Evolutionary conservation across 116 monocot species (phyloP), one percentile per base, ranked within the genome.

Genomic region (Posidonia oceanica): DNA sequence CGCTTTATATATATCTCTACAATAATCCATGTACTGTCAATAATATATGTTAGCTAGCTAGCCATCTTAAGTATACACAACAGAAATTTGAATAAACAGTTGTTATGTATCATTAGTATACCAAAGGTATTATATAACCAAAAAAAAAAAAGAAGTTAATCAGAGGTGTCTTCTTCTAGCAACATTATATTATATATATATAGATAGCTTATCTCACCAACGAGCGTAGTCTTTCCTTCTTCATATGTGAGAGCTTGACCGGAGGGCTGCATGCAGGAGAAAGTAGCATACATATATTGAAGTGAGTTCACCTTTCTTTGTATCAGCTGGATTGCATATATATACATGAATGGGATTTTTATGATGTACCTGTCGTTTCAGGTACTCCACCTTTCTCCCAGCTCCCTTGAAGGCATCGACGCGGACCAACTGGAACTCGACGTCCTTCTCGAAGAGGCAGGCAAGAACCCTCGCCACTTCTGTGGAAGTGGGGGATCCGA

Each of bases 401-500:
- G n/a, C 29, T 0, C 77, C 67, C 54, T 75, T 80, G 75, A 68
- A 84, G 4, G 51, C 39, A 21, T 84, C 80, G 36, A 72, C 54
- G 1, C 77, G 77, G 39, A 84, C 29, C 38, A 85, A 69, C 37
- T 85, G 75, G 70, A 85, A 85, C 39, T 78, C 78, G 39, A 81
- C 75, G 6, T 85, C 61, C 55, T 81, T 81, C 85, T 85, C 85
- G 60, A 85, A 75, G 61, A 85, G 85, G 61, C 84, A 84, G 2
- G 84, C 72, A 4, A 84, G 64, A 52, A 81, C 84, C 53, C 80
- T 75, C 18, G 80, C 81, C n/a, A 78, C 84, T 8, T 77, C 80
- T 0, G 80, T 72, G 40, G 77, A 77, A 0, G 75, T 72, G 3
- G 84, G 84, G 1, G 70, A 70, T 13, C 84, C 84, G 51, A 80